Percentiles rank a stretch among this genome's conserved stretches.
Evolutionary conservation across 2,329 filamentous ascomycete species (phyloP).

Genomic region (Rutstroemia sp.): DNA sequence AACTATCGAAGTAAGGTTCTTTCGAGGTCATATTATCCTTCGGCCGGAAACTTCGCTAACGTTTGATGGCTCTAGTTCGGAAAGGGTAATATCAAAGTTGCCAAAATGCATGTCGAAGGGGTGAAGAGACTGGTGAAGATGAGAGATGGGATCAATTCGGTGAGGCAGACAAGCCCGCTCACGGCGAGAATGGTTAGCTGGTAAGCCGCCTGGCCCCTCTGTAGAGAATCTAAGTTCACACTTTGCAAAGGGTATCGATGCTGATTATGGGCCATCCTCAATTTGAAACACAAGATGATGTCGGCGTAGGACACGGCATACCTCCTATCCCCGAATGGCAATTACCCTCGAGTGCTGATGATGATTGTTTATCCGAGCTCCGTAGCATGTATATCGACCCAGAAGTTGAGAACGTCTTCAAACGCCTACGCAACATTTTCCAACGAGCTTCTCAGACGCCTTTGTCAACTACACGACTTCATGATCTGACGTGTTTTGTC

Average conservation of each 20-base stretch:
- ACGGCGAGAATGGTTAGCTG: constrained; percentile 23
- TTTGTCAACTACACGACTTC: too few relatives aligned
- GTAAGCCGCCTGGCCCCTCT: constrained; percentile 13
- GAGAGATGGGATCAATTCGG: constrained; percentile 15
- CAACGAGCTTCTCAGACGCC: too few relatives aligned
- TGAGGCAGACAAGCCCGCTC: constrained; percentile 17
- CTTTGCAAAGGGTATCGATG: constrained; percentile 45
- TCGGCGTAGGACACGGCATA: constrained; percentile 41
- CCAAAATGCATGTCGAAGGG: constrained; percentile 30
- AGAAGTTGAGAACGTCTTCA: too few relatives aligned
- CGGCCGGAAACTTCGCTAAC: too few relatives aligned
- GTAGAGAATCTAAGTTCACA: too few relatives aligned
- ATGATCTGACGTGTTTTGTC: too few relatives aligned
- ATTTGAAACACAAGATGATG: constrained; percentile 44
- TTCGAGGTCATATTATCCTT: too few relatives aligned
- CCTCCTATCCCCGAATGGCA: constrained; percentile 41
- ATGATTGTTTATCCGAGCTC: too few relatives aligned
- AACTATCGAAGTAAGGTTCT: too few relatives aligned
- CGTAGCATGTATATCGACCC: too few relatives aligned
- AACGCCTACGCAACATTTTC: too few relatives aligned
- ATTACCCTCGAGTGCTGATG: neutral
- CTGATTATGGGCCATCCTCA: constrained; percentile 45
- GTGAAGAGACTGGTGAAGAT: constrained; percentile 19
- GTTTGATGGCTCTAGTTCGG: too few relatives aligned
- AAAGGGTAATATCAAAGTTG: constrained; percentile 26